Conservation (phyloP, 805 yeast species). For the Saccharomycopsis sp. region DNA sequence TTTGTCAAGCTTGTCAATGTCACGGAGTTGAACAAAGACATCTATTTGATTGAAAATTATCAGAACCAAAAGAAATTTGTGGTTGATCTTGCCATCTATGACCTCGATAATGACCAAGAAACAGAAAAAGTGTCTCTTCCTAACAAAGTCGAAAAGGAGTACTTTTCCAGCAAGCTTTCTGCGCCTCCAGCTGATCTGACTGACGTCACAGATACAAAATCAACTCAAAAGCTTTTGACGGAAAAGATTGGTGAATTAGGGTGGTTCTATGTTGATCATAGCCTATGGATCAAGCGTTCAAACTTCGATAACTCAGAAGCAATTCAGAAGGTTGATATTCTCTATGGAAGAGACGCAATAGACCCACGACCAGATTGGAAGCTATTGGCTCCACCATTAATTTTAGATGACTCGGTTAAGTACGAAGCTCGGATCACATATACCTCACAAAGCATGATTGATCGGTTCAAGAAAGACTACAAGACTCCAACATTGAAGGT, state of each 20-base stretch:
- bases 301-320: conserved; percentile 31
- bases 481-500: conserved; percentile 31
- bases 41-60: conserved; percentile 7
- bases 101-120: background rate
- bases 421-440: conserved; percentile 15
- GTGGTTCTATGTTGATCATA: conserved; percentile 28
- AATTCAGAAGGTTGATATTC: conserved; percentile 49
- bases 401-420: conserved; percentile 20
- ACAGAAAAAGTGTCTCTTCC: background rate
- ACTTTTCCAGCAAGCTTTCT: background rate
- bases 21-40: conserved; percentile 16
- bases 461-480: background rate
- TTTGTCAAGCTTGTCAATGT: conserved; percentile 14
- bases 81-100: conserved; percentile 14
- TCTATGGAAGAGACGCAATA: conserved; percentile 56
- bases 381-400: conserved; percentile 26
- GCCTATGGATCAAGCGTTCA: conserved; percentile 58
- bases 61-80: conserved; percentile 12
- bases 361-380: conserved; percentile 68
- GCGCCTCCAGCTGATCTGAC: background rate
- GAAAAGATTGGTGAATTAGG: conserved; percentile 11
- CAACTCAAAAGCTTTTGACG: background rate
- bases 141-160: background rate
- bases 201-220: background rate
- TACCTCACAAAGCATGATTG: conserved; percentile 6